Evolutionary conservation across 352 stramenopile genomes (phyloP), one percentile per base, ranked within the genome.

Genomic region (Phytophthora tubulina): DNA sequence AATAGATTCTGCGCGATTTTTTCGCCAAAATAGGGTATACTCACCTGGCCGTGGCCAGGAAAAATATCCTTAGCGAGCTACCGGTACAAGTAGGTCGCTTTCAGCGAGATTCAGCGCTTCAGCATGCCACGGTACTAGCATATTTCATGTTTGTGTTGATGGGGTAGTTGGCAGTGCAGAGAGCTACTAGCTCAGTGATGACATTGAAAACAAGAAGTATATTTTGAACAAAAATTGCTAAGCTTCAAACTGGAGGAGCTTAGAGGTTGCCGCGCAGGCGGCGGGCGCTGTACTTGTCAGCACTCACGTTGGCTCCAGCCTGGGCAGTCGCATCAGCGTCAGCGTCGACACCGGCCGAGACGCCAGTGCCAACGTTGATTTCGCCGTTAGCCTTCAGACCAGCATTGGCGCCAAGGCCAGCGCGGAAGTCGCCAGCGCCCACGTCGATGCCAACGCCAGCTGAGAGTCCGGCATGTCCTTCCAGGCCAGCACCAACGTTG

Each of bases 341-440:
- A 15, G 39, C 35, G 35, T 13, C 35, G 44, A 50, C 42, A n/a
- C n/a, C 32, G 8, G 41, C 56, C 14, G 21, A 21, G 15, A 32
- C 31, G 15, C n/a, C 36, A 6, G 32, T 38, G 44, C 30, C 31
- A 36, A 32, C 50, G 31, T 52, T 54, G 11, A 36, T 4, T 6
- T 27, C 31, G 13, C 33, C 33, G 4, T 30, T 45, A 8, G 32
- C 32, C 10, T 49, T 50, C 45, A 52, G 17, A 10, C 49, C 31
- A 46, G 58, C 58, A 21, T 66, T 58, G 21, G 56, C 56, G 5
- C 56, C 56, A 15, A 66, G 21, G 5, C 59, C 60, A 27, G 60
- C 60, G 39, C 46, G 8, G 9, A 46, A 14, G 4, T 17, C 33
- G 31, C 62, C 51, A 1, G 49, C 33, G 4, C 42, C 27, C 2